These are phyloP conservation scores for Gossypium aridum DNA, from an alignment of 441 rosid genomes.

Conservation along the genomic window DNA sequence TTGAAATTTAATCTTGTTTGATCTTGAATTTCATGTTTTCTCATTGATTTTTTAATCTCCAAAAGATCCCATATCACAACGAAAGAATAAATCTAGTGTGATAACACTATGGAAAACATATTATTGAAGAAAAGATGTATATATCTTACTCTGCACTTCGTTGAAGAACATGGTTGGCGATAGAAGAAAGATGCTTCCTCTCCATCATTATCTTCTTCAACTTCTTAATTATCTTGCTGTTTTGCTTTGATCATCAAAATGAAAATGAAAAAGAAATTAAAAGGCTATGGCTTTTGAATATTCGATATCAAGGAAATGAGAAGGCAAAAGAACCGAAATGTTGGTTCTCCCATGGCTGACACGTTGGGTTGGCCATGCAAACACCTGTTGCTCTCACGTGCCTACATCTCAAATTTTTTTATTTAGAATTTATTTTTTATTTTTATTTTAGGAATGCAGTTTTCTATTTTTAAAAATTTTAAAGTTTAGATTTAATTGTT, in stretches of 20 bases:
- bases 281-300: neutral
- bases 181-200: slow-evolving; percentile 81
- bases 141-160: slow-evolving; percentile 52
- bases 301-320: neutral
- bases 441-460: too few species aligned
- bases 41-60: neutral
- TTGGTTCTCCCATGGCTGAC: slow-evolving; percentile 16
- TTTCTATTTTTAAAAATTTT: too few species aligned
- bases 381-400: slow-evolving; percentile 12
- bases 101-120: neutral
- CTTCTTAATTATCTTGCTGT: neutral
- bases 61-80: too few species aligned
- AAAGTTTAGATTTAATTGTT: too few species aligned
- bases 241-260: too few species aligned
- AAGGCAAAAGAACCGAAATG: neutral
- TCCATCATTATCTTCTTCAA: slow-evolving; percentile 16
- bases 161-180: slow-evolving; percentile 59
- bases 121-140: neutral
- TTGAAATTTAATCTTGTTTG: neutral
- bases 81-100: neutral
- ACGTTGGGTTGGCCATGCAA: slow-evolving; percentile 44
- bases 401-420: neutral
- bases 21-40: neutral
- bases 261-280: neutral
- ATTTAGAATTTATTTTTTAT: too few species aligned